Base-by-base conservation (phyloP, 345 rosid species). In the Kernera saxatilis region DNA sequence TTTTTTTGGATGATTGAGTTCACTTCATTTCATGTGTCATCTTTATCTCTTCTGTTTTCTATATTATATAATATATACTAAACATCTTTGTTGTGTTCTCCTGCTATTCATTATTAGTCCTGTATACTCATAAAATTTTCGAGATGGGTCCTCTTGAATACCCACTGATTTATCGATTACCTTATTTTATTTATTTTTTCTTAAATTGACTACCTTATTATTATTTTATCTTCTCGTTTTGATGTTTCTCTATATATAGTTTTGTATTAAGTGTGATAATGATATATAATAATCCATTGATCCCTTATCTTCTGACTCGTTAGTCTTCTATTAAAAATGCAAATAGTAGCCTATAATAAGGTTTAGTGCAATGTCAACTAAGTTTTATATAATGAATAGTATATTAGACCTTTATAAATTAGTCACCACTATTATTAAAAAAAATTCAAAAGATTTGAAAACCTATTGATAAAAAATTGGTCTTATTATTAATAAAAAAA, bases 1-100 rank as follows among this genome's bases (percentile, higher is more conserved):
- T 45, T 65, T 52, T 26, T 33, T 49, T 46, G n/a, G 21, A 60
- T 67, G 69, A 60, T 75, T 61, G 69, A 61, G 44, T 61, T 75
- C 70, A 75, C 64, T 69, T 68, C 52, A 68, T 44, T 61, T 69
- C 66, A 62, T 75, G 70, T 75, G 74, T 53, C 70, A 75, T 75
- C 74, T 75, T 60, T 69, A 74, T 59, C 78, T 30, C 73, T 58
- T 74, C 18, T 30, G 23, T 23, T 74, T 73, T 65, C 44, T 49
- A 57, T 66, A 66, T 48, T 27, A 36, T 12, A 15, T 56, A 41
- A 29, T 44, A 39, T 18, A 6, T 15, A 15, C 55, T 58, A 50
- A 26, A 60, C 65, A 61, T 75, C 2, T 43, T 30, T 43, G 51
- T 14, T 68, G 57, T 35, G 69, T 26, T 67, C 70, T 40, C 44